Base-by-base conservation (phyloP, 2,329 filamentous ascomycete genomes). In the Xylaria sp. region DNA sequence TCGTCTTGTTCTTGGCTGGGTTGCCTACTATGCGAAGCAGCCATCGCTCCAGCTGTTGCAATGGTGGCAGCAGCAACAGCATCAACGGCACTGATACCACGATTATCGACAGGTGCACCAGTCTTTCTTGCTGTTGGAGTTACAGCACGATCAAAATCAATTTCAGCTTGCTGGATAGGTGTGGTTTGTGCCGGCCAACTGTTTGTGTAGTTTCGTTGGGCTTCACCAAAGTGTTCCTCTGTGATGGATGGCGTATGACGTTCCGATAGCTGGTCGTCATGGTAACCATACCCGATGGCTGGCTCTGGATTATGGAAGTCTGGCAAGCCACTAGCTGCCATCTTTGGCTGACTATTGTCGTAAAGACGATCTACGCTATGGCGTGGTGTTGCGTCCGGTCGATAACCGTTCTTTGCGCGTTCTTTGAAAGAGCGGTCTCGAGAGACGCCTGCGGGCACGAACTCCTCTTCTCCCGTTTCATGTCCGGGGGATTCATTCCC, bases 241-340 rank as follows among this genome's bases (percentile, higher is more conserved):
- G 96, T 87, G 51, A 93, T 83, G 0, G 93, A 97, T 2, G 92
- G 92, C 17, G 93, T 96, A 46, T 87, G 89, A 15, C 92, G 83
- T 63, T 96, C 92, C 6, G 67, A 68, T 15, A 56, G 46, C 17
- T 67, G 60, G 21, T 78, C 76, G 37, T 86, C 84, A 10, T 84
- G 80, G 60, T 81, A 79, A 52, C 76, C 79, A 67, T 91, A 90
- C 3, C 90, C 92, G 70, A 91, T 87, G 71, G 93, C 92, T 0
- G 90, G 91, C 80, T 93, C 85, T 4, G 90, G 89, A 68, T 93
- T 82, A 58, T 88, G 78, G 35, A 85, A 77, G 66, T 89, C 83
- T 3, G 92, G 92, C 62, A 93, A 74, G 47, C 88, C 89, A 72
- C 83, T 92, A 43, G 89, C 85, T 40, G 84, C 84, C 81, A 96